These are phyloP conservation scores for Lophium mytilinum DNA, from an alignment of 495 filamentous ascomycete genomes.

Conservation along the genomic window DNA sequence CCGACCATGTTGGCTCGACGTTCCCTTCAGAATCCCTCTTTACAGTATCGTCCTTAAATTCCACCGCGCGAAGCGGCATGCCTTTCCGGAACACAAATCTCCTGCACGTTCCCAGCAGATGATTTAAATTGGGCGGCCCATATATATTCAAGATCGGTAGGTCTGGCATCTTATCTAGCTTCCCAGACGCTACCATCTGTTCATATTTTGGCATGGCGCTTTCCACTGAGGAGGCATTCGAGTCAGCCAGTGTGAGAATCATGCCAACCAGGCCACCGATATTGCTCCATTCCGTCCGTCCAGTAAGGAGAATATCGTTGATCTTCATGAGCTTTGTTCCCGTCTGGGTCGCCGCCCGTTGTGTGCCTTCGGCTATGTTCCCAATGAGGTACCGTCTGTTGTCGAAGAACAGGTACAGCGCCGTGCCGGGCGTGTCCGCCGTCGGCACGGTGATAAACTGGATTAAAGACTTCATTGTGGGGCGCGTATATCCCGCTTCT, in stretches of 20 bases:
- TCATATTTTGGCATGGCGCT: slow-evolving; percentile 17
- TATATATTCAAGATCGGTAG: slow-evolving; percentile 52
- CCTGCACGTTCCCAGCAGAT: slow-evolving; percentile 73
- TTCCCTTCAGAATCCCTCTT: slow-evolving; percentile 23
- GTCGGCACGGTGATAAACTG: slow-evolving; percentile 78
- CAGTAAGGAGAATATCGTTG: slow-evolving; percentile 71
- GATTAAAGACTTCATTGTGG: slow-evolving; percentile 63
- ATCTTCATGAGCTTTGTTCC: slow-evolving; percentile 52
- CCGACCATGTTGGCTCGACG: slow-evolving; percentile 59
- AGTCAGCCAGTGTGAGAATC: slow-evolving; percentile 73
- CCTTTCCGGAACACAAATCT: slow-evolving; percentile 82
- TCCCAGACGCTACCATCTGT: slow-evolving; percentile 26
- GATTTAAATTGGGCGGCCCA: slow-evolving; percentile 66
- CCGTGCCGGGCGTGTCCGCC: slow-evolving; percentile 77
- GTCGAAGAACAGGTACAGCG: slow-evolving; percentile 67
- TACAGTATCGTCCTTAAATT: slow-evolving; percentile 46
- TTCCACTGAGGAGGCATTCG: slow-evolving; percentile 30
- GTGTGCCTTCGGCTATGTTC: slow-evolving; percentile 72
- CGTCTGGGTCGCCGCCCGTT: slow-evolving; percentile 64
- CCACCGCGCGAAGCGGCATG: slow-evolving; percentile 58
- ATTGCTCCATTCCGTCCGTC: slow-evolving; percentile 62
- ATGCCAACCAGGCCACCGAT: slow-evolving; percentile 77
- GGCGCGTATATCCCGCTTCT: not conserved
- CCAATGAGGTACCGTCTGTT: slow-evolving; percentile 82
- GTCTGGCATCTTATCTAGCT: slow-evolving; percentile 25